Evolutionary conservation across 73 alveolate species (phyloP), one percentile per base, ranked within the genome.

Genomic region (Urostyla sp.): DNA sequence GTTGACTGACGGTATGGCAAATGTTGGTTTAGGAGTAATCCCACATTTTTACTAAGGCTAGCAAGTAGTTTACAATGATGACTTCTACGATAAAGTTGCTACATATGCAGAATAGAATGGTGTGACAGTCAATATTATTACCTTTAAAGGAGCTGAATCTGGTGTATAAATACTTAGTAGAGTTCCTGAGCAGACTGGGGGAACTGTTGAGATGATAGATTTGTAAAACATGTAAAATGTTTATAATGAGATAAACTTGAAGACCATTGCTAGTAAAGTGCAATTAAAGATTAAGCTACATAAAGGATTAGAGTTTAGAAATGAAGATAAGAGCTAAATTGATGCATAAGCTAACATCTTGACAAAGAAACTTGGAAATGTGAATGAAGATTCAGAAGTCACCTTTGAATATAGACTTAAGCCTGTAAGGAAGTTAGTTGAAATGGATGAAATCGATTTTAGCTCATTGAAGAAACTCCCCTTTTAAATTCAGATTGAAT

Each of bases 1-100:
- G 52, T 93, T 97, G 69, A 93, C 98, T 31, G 98, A 93, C 87
- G 98, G 98, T 0, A 75, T 93, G 36, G 94, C 98, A 24, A 93
- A 93, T 91, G 84, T 67, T 15, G 98, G 98, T 11, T 45, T 93
- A 6, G 98, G 97, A 16, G 13, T 72, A 73, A 51, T 92, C 24
- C 88, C 58, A 54, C 59, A 59, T 30, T 38, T 6, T n/a, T n/a
- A n/a, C n/a, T n/a, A n/a, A n/a, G n/a, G n/a, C n/a, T n/a, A n/a
- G n/a, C n/a, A n/a, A n/a, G 44, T 66, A 66, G 56, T 50, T 34
- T 18, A 6, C 46, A 51, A 80, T 18, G 60, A 55, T 46, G 27
- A 79, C 55, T 94, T 92, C 73, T 94, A 94, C 84, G 86, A 89
- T 52, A 56, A 84, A 35, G 69, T 92, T 3, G 96, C 92, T 21